Conservation (phyloP, 345 rosid species). For the Balakata baccata region DNA sequence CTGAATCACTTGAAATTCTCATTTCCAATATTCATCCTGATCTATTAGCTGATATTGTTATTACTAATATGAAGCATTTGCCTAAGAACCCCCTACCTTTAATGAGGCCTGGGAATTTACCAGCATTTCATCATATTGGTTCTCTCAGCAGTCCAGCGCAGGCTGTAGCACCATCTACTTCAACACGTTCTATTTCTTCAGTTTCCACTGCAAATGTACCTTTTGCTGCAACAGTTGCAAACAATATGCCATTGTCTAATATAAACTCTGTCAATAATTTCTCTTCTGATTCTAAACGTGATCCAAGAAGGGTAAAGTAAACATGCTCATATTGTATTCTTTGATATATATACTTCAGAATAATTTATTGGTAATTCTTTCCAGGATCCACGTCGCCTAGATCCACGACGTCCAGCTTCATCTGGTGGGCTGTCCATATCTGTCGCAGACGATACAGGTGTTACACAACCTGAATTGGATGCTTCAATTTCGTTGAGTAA, state of each 20-base stretch:
- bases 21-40: constrained; percentile 93
- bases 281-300: constrained; percentile 72
- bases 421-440: constrained; percentile 45
- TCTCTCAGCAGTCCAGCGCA: constrained; percentile 48
- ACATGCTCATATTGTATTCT: not conserved
- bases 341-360: constrained; percentile 12
- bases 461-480: constrained; percentile 47
- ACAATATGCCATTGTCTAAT: constrained; percentile 44
- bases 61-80: constrained; percentile 90
- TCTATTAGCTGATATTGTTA: constrained; percentile 93
- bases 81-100: constrained; percentile 64
- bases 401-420: constrained; percentile 68
- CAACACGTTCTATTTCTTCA: constrained; percentile 45
- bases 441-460: constrained; percentile 43
- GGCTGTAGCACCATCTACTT: constrained; percentile 35
- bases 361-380: constrained; percentile 27
- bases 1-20: constrained; percentile 90
- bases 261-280: constrained; percentile 39
- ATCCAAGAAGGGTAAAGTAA: constrained; percentile 80
- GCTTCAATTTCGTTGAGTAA: constrained; percentile 42
- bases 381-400: constrained; percentile 99
- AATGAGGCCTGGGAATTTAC: constrained; percentile 44
- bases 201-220: constrained; percentile 39
- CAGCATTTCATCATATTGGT: constrained; percentile 34
- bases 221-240: constrained; percentile 36